Conservation (phyloP, 306 rosid species). For the Glycine soja region DNA sequence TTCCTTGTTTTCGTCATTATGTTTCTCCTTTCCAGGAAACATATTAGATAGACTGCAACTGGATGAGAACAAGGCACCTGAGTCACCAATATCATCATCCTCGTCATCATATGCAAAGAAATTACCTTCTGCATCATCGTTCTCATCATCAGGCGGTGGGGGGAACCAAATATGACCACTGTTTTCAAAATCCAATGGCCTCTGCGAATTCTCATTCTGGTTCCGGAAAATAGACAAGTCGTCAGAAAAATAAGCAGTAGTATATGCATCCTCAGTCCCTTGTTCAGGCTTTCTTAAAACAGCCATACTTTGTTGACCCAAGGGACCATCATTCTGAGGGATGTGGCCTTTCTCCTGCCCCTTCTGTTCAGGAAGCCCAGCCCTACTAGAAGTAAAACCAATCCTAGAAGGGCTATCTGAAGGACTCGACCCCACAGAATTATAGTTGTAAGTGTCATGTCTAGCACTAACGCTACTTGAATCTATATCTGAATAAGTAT, state of each 20-base stretch:
- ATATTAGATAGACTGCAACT: conserved; percentile 73
- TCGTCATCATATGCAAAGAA: conserved; percentile 84
- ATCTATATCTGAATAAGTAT: conserved; percentile 71
- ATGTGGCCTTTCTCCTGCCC: conserved; percentile 57
- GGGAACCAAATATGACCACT: conserved; percentile 87
- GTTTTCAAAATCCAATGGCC: conserved; percentile 91
- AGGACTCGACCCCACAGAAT: conserved; percentile 77
- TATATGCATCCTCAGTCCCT: conserved; percentile 65
- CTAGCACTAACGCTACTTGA: conserved; percentile 84
- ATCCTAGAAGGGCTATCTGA: conserved; percentile 80
- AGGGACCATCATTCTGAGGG: conserved; percentile 56
- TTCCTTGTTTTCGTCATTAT: conserved; percentile 77
- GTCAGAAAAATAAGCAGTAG: conserved; percentile 66
- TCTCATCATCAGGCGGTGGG: conserved; percentile 82
- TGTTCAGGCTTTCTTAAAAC: conserved; percentile 72
- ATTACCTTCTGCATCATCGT: conserved; percentile 69
- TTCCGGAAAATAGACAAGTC: conserved; percentile 62
- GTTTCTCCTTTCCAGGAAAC: conserved; percentile 81
- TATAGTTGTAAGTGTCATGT: conserved; percentile 60
- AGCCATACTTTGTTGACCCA: conserved; percentile 64
- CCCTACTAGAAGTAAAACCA: conserved; percentile 64
- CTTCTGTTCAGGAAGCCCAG: conserved; percentile 69
- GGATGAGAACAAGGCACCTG: conserved; percentile 74
- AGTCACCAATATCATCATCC: conserved; percentile 90
- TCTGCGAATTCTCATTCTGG: conserved; percentile 60